Evolutionary conservation across 441 rosid species (phyloP), one percentile per base, ranked within the genome.

Genomic region (Pelargonium australe): DNA sequence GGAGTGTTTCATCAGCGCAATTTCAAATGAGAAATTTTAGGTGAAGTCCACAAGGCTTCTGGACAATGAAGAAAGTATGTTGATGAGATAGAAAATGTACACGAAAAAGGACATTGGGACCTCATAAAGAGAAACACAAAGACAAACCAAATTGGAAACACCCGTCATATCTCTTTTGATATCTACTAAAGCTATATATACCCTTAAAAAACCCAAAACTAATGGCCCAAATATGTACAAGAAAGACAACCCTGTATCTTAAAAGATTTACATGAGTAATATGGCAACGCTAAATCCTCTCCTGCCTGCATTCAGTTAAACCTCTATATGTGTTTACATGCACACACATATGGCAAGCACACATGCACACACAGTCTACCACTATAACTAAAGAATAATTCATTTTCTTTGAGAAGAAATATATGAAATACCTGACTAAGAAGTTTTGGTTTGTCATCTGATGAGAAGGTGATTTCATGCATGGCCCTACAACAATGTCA

Each of bases 381-480:
- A 34, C 37, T 34, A 34, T 34, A 3, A 34, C 6, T 34, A 3
- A 34, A 34, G 37, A 34, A 34, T 4, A 34, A 34, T 34, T 34
- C 5, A 34, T 34, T 34, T 34, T 34, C 37, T 34, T 34, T 34
- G 2, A 34, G 37, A 34, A 34, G 37, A 4, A 34, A 34, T 2
- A 34, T 34, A 34, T 34, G 5, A 34, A 34, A 55, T 55, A 88
- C 93, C 90, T 86, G 87, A 80, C 87, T 84, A 67, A 88, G 90
- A 73, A 86, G 93, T 75, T 83, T 86, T 62, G 90, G 93, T 77
- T 83, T 88, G 82, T 88, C 93, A 47, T 83, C 82, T 31, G 84
- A 78, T 47, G 93, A 83, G 74, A 86, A 88, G 13, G 93, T 85
- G 44, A 88, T 80, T 76, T 88, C 93, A 66, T 87, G 93, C 89